phyloP scores from a whole-genome alignment of 768 basidiomycete genomes.

The Kwoniella newhampshirensis region DNA sequence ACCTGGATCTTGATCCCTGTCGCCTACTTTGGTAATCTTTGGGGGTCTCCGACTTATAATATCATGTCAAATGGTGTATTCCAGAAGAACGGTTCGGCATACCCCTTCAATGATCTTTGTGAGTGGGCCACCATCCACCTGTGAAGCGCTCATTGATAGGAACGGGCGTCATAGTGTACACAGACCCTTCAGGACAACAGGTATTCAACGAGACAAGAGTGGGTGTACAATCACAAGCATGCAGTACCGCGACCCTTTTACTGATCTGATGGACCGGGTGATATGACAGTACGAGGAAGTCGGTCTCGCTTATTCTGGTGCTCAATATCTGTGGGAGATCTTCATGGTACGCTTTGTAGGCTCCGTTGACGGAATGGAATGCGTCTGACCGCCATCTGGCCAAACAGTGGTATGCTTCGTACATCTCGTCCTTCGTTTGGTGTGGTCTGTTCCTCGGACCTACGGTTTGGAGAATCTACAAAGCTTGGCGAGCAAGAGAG shows the following conservation, averaged over 20 bases:
- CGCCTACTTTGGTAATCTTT: conserved; percentile 17
- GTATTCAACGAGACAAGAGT: conserved; percentile 15
- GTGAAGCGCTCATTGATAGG: too few relatives aligned
- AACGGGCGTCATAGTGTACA: conserved; percentile 14
- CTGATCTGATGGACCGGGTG: background rate
- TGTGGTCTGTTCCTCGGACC: conserved; percentile 16
- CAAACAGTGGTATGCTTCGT: conserved; percentile 18
- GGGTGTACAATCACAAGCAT: background rate
- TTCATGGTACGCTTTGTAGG: conserved; percentile 9
- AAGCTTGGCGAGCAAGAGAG: conserved; percentile 7
- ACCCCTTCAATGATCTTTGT: conserved; percentile 14
- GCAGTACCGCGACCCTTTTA: too few relatives aligned
- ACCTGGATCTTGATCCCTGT: conserved; percentile 17
- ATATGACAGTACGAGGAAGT: conserved; percentile 9
- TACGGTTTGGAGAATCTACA: conserved; percentile 2
- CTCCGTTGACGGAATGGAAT: background rate
- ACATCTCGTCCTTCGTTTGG: conserved; percentile 16
- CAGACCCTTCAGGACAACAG: conserved; percentile 10
- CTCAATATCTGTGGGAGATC: conserved; percentile 17
- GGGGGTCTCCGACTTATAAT: conserved; percentile 18
- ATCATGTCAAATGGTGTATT: conserved; percentile 21
- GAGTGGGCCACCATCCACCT: background rate
- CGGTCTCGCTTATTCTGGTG: conserved; percentile 17
- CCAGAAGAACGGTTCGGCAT: conserved; percentile 15
- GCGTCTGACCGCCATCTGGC: too few relatives aligned